These are phyloP conservation scores for Phalaenopsis aphrodite DNA, from an alignment of 106 monocot genomes.

Conservation along the genomic window DNA sequence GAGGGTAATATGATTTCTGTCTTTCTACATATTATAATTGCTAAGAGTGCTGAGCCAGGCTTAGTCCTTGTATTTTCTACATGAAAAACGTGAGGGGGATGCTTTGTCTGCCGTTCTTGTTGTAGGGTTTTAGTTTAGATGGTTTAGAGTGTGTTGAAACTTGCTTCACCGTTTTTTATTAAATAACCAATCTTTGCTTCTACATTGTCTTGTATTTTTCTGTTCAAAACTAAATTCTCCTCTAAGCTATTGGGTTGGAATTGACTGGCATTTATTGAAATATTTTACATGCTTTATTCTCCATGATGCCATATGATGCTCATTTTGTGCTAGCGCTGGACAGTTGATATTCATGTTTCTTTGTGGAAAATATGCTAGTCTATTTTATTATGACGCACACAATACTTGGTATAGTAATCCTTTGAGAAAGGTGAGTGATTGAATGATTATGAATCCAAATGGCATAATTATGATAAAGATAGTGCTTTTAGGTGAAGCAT, in stretches of 20 bases:
- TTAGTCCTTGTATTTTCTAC: background rate
- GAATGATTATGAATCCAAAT: background rate
- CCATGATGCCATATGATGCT: background rate
- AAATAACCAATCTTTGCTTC: background rate
- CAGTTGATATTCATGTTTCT: background rate
- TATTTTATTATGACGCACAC: background rate
- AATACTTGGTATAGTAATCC: background rate
- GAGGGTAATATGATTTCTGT: background rate
- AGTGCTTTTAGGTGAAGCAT: too few species aligned
- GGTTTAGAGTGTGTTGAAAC: background rate
- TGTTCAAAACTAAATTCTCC: too few species aligned
- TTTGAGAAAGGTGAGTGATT: background rate
- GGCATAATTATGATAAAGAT: background rate
- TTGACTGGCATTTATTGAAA: background rate
- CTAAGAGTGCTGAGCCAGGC: background rate
- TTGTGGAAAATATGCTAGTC: background rate
- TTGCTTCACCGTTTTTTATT: background rate
- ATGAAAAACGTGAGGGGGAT: background rate
- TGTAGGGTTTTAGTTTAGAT: background rate
- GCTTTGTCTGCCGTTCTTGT: background rate
- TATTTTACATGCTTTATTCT: background rate
- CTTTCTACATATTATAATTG: background rate
- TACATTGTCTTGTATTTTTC: background rate
- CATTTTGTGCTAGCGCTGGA: background rate
- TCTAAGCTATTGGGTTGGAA: too few species aligned